Evolutionary conservation across 768 basidiomycete species (phyloP), one percentile per base, ranked within the genome.

Genomic region (Hygrophorus pudorinus): DNA sequence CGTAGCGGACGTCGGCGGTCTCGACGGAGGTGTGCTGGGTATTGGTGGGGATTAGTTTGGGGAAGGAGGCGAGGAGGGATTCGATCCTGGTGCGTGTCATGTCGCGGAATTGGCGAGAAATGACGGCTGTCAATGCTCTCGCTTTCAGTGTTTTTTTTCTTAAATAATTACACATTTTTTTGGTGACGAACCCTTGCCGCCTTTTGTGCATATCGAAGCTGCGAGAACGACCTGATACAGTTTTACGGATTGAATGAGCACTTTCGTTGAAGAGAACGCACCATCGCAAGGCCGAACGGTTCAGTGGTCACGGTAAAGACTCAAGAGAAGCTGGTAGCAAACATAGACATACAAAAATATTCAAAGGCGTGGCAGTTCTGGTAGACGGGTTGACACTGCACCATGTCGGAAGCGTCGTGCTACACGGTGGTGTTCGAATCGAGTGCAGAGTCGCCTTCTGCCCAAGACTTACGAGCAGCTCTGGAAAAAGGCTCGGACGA

Each of bases 1-100:
- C 92, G 59, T 91, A 97, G 54, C 92, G 85, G 41, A 94, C 92
- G 63, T 99, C 91, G 31, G 85, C 65, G 0, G 90, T 96, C 71
- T 89, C 93, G 54, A 94, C 85, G n/a, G 90, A 88, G 3, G 93
- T 96, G 60, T 97, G 92, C 63, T 96, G 92, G 18, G 83, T 89
- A 57, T 88, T 89, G 42, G 86, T 78, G 2, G 93, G 92, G 52
- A 99, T 96, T 54, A 98, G 79, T 62, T 96, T 97, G 2, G 93
- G 91, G 72, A 98, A 99, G 2, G 92, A 93, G 7, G 94, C 84
- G 34, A 99, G 81, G 27, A 99, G 81, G 35, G 90, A 88, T 64
- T 98, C 94, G 55, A 99, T 91, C 44, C 94, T 76, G 1, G 90
- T 79, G 44, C 88, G 78, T 14, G 90, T 78, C 78, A 99, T 86